phyloP scores from a whole-genome alignment of 257 asterid species.

The Solanum virginianum region DNA sequence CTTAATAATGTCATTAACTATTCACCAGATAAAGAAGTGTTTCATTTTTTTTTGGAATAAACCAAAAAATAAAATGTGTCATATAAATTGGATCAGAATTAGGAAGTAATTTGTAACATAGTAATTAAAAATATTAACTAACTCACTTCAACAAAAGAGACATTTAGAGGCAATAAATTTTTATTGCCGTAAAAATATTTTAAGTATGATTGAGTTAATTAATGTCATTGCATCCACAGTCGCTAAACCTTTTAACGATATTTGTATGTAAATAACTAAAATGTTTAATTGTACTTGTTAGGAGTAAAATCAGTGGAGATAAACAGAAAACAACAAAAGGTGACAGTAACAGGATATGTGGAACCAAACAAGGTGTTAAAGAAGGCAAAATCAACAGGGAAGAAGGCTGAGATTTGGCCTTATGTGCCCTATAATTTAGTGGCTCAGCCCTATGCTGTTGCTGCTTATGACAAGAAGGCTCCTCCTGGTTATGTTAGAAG shows the following conservation, averaged over 20 bases:
- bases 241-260: too few species aligned
- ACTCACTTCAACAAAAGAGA: not conserved
- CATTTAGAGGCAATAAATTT: too few species aligned
- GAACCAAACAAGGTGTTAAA: slow-evolving; percentile 63
- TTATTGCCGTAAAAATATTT: too few species aligned
- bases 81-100: not conserved
- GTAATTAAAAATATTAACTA: not conserved
- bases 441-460: slow-evolving; percentile 71
- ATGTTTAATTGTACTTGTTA: not conserved
- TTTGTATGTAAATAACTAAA: not conserved
- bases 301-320: slow-evolving; percentile 73
- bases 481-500: slow-evolving; percentile 73
- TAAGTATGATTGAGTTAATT: too few species aligned
- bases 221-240: too few species aligned
- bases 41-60: not conserved
- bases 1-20: not conserved
- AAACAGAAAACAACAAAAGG: slow-evolving; percentile 72
- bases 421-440: slow-evolving; percentile 77
- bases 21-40: not conserved
- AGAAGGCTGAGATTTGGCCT: slow-evolving; percentile 85
- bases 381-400: slow-evolving; percentile 69
- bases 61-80: not conserved
- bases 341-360: slow-evolving; percentile 54
- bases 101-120: not conserved
- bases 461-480: slow-evolving; percentile 74